Percentiles rank a stretch among this genome's conserved stretches.
phyloP scores from a whole-genome alignment of 2,329 filamentous ascomycete genomes.

The Ceratocystis huliohia region DNA sequence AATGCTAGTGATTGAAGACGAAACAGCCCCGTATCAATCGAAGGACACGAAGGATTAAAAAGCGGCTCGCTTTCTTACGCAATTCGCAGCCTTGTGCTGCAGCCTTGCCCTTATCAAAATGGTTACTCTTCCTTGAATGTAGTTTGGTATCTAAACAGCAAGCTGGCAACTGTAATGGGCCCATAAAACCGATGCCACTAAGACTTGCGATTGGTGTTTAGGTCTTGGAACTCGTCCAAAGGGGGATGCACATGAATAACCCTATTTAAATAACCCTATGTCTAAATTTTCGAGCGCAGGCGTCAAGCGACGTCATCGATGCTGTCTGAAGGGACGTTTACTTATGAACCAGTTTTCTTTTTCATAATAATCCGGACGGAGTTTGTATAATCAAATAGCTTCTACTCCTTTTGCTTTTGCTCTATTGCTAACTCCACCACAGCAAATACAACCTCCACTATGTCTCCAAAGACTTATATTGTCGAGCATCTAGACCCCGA shows the following conservation, averaged over 20 bases:
- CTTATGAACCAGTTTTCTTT: background rate
- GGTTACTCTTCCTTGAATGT: too few species aligned
- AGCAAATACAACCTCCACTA: background rate
- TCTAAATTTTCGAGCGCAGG: background rate
- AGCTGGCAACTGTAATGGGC: background rate
- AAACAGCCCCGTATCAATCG: background rate
- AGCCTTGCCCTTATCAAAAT: background rate
- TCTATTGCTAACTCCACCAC: background rate
- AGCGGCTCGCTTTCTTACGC: background rate
- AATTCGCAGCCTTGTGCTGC: background rate
- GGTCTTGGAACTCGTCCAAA: background rate
- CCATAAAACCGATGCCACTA: background rate
- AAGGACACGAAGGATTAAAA: background rate
- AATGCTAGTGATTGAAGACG: background rate
- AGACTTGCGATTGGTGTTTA: background rate
- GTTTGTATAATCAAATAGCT: too few species aligned
- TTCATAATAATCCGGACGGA: too few species aligned
- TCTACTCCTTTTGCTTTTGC: too few species aligned
- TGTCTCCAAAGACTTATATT: conserved; percentile 53
- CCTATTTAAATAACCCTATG: background rate
- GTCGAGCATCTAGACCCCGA: conserved; percentile 96
- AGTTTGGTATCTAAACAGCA: background rate
- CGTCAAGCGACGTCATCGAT: conserved; percentile 5
- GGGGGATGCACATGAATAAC: background rate
- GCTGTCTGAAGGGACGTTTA: background rate